Base-by-base conservation (phyloP, 768 basidiomycete genomes). In the Phlebiopsis flavidoalba region DNA sequence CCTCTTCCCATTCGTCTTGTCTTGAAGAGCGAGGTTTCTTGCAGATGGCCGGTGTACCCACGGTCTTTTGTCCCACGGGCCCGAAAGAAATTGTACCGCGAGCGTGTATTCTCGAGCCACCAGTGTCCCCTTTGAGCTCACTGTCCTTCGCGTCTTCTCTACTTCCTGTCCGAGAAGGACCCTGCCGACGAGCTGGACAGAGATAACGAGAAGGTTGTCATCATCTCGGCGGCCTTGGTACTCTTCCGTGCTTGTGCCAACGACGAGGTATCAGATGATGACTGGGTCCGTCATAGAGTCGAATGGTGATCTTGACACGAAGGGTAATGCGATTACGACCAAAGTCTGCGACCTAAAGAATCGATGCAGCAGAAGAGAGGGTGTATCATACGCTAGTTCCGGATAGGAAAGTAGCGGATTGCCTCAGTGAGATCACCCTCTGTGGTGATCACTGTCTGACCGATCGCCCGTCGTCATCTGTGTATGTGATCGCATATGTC, bases 391-490 rank as follows among this genome's bases (percentile, higher is more conserved):
- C 26, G 26, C 26, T 31, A 31, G 26, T 31, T 31, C 26, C 26
- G 26, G 26, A 31, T 31, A 31, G 26, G n/a, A 71, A 94, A 95
- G 73, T 93, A 98, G 36, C 83, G 79, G 60, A 98, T 89, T 1
- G 95, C 94, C 65, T 96, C 95, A 0, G 86, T 83, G 21, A 97
- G 79, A 67, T 95, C 91, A 5, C 74, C 70, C 59, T 96, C 92
- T 19, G 80, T 83, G 0, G 77, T 73, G 64, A 95, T 90, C 63
- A 79, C 80, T 22, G 80, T 84, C 59, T n/a, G n/a, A 83, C 80
- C 70, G n/a, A n/a, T 94, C 93, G 60, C 88, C n/a, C 89, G 60
- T 95, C 93, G 69, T 97, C 93, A 68, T 95, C 93, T 66, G 86
- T 89, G 75, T 93, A 97, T 5, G 86, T 79, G 59, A 98, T 86